Evolutionary conservation across 768 basidiomycete genomes (phyloP).

Genomic region (Clitopilus passeckerianus): DNA sequence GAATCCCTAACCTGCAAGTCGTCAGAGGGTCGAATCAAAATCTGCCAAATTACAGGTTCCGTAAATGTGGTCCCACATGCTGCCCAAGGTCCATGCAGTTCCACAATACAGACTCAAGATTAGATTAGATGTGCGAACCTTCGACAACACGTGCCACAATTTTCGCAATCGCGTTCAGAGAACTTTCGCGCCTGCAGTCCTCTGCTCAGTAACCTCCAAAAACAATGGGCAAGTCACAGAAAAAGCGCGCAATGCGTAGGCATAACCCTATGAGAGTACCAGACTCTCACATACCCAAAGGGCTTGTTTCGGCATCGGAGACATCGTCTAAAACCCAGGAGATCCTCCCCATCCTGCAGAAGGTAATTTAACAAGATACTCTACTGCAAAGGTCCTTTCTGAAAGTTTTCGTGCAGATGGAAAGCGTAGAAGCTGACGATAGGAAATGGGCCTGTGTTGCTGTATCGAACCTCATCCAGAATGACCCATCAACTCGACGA

Average conservation of each 20-base stretch:
- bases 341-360: slow-evolving; percentile 85
- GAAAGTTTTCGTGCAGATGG: slow-evolving; percentile 46
- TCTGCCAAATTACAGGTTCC: too few relatives aligned
- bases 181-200: neutral
- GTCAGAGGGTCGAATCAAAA: too few relatives aligned
- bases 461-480: slow-evolving; percentile 92
- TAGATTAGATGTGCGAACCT: slow-evolving; percentile 2
- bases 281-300: slow-evolving; percentile 84
- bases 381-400: neutral
- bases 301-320: slow-evolving; percentile 69
- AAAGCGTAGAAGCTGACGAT: slow-evolving; percentile 69
- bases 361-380: slow-evolving; percentile 40
- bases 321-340: slow-evolving; percentile 73
- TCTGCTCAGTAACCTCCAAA: neutral
- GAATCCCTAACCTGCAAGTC: too few relatives aligned
- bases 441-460: slow-evolving; percentile 96
- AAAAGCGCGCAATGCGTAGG: slow-evolving; percentile 76
- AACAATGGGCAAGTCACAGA: slow-evolving; percentile 90
- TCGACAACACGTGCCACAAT: slow-evolving; percentile 6
- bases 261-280: slow-evolving; percentile 95
- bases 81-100: too few relatives aligned
- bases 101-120: slow-evolving; percentile 4
- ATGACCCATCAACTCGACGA: slow-evolving; percentile 88
- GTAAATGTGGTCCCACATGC: too few relatives aligned
- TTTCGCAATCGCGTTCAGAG: neutral